These are phyloP conservation scores for Prunus persica DNA, from an alignment of 306 rosid species.

Conservation along the genomic window DNA sequence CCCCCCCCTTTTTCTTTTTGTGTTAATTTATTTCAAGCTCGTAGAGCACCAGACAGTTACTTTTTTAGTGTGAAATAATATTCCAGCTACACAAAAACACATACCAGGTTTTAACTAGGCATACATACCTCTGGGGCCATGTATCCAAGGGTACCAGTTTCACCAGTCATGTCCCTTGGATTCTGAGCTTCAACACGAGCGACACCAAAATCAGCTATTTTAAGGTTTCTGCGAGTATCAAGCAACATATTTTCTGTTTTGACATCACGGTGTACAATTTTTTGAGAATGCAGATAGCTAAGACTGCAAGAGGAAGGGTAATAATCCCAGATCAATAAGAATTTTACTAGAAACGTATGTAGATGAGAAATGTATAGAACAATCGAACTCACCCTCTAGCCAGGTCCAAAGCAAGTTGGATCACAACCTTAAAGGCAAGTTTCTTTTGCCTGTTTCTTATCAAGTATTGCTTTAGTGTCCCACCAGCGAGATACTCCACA, in stretches of 20 bases:
- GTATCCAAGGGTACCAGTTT: slow-evolving; percentile 82
- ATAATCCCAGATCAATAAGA: background rate
- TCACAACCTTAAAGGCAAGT: slow-evolving; percentile 53
- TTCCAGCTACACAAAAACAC: background rate
- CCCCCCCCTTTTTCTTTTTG: background rate
- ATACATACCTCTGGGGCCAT: slow-evolving; percentile 76
- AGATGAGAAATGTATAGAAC: slow-evolving; percentile 1
- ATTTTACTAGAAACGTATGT: background rate
- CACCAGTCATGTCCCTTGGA: slow-evolving; percentile 80
- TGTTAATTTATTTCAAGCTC: background rate
- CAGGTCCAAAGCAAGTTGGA: slow-evolving; percentile 63
- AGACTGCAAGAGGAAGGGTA: slow-evolving; percentile 38
- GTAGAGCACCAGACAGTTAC: background rate
- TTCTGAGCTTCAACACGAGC: slow-evolving; percentile 80
- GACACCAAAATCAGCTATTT: slow-evolving; percentile 77
- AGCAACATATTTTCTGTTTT: slow-evolving; percentile 70
- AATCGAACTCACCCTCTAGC: slow-evolving; percentile 53
- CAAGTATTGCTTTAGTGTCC: slow-evolving; percentile 57
- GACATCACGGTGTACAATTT: slow-evolving; percentile 72
- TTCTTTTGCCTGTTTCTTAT: slow-evolving; percentile 48
- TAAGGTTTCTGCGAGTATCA: slow-evolving; percentile 27
- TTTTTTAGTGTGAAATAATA: background rate
- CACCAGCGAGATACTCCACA: slow-evolving; percentile 57
- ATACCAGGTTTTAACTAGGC: background rate
- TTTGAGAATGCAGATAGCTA: slow-evolving; percentile 64